Conservation (phyloP, 2,329 filamentous ascomycete genomes). For the Claviceps monticola region DNA sequence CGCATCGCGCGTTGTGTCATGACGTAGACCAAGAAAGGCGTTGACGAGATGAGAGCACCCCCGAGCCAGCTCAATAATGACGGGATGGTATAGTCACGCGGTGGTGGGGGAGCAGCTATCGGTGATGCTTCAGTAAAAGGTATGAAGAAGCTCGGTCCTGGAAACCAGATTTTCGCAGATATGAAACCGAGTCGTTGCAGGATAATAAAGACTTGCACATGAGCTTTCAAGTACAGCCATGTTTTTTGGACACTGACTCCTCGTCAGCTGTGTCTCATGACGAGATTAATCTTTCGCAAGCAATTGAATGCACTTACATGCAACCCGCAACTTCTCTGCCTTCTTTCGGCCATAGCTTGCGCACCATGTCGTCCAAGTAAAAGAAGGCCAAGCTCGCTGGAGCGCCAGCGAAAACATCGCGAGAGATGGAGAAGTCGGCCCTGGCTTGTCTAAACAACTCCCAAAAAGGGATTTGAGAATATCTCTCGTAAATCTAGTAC, state of each 20-base stretch:
- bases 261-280: constrained; percentile 5
- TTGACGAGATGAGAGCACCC: constrained; percentile 25
- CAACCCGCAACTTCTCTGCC: constrained; percentile 11
- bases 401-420: constrained; percentile 20
- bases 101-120: constrained; percentile 30
- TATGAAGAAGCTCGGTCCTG: constrained; percentile 35
- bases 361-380: constrained; percentile 16
- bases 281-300: too few relatives aligned
- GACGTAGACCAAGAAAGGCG: constrained; percentile 34
- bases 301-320: constrained; percentile 13
- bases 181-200: constrained; percentile 38
- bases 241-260: constrained; percentile 15
- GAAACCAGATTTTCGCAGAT: constrained; percentile 26
- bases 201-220: constrained; percentile 38
- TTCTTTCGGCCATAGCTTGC: constrained; percentile 13
- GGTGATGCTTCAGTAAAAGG: constrained; percentile 40
- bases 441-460: constrained; percentile 21
- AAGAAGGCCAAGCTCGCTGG: constrained; percentile 16
- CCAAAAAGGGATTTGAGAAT: constrained; percentile 34
- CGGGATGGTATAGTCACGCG: constrained; percentile 21
- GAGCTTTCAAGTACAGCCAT: constrained; percentile 31
- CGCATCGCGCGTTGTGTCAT: constrained; percentile 26
- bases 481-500: constrained; percentile 35
- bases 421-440: constrained; percentile 16
- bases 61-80: constrained; percentile 31